Conservation (phyloP, 306 rosid genomes). For the Lathyrus tuberosus region DNA sequence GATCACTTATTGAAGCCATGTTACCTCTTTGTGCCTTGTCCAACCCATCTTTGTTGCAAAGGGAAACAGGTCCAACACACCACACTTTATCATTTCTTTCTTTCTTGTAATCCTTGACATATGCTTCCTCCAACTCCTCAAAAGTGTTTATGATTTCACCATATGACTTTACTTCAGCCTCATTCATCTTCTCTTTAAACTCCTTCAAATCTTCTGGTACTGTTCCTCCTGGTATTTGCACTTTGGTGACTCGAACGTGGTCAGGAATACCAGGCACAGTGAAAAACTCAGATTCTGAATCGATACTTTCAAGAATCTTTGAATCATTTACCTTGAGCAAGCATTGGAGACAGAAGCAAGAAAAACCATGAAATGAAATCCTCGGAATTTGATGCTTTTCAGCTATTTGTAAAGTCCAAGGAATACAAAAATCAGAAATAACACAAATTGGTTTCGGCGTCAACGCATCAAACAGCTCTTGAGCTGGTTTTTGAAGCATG, state of each 20-base stretch:
- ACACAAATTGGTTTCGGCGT: slow-evolving; percentile 57
- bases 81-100: slow-evolving; percentile 44
- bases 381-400: slow-evolving; percentile 52
- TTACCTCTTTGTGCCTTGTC: slow-evolving; percentile 68
- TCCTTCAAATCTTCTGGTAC: not conserved
- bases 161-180: slow-evolving; percentile 40
- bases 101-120: slow-evolving; percentile 40
- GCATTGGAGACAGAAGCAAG: slow-evolving; percentile 49
- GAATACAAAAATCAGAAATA: slow-evolving; percentile 61
- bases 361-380: slow-evolving; percentile 51
- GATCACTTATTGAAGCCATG: slow-evolving; percentile 41
- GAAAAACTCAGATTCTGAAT: slow-evolving; percentile 41
- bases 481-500: slow-evolving; percentile 46
- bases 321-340: not conserved
- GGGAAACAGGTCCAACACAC: slow-evolving; percentile 67
- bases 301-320: slow-evolving; percentile 40
- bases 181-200: no score
- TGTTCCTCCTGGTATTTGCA: not conserved
- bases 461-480: slow-evolving; percentile 40
- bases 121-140: slow-evolving; percentile 54
- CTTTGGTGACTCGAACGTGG: slow-evolving; percentile 39
- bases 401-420: slow-evolving; percentile 47
- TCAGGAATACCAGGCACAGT: slow-evolving; percentile 44
- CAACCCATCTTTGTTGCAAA: slow-evolving; percentile 41
- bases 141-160: slow-evolving; percentile 55